Evolutionary conservation across 345 rosid species (phyloP), one percentile per base, ranked within the genome.

Genomic region (Populus nigra): DNA sequence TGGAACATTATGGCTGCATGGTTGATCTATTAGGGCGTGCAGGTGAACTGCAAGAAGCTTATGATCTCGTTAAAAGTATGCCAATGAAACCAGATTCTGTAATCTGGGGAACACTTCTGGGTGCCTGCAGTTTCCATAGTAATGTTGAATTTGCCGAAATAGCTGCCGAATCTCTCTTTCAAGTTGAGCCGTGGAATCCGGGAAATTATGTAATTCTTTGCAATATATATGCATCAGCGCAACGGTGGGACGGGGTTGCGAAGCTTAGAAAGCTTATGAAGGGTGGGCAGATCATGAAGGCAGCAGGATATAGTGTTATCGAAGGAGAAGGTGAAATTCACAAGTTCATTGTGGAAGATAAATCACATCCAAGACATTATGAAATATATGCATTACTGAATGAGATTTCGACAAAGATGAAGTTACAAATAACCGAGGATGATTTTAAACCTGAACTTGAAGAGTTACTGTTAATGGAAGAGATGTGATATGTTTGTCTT

Each of bases 1-100:
- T 93, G 72, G 93, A 93, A 81, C 98, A 92, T 66, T 93, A 85
- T 16, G 95, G 97, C 71, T 93, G 95, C 89, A 86, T 93, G 92
- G 90, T 92, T 68, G 97, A 93, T 81, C 95, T 93, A 74, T 82
- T 92, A 25, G 97, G 95, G 61, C 95, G 98, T 39, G 90, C 93
- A 0, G 98, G 98, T 36, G 82, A 84, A 80, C 79, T 92, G 38
- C 83, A 79, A 79, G 93, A 90, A 86, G 95, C 95, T 16, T 88
- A 86, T 68, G 80, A 86, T 79, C 89, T 92, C 72, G 79, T 88
- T 47, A 83, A 74, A 76, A 82, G 81, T 16, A 93, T 93, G 97
- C 97, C 91, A 18, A 90, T 90, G 87, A 87, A 82, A 67, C 93
- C 97, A 20, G 98, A 92, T 79, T 86, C 98, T 69, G 92, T 90